Conservation (phyloP, 164 flowering plant genomes). For the Stephania cephalantha region DNA sequence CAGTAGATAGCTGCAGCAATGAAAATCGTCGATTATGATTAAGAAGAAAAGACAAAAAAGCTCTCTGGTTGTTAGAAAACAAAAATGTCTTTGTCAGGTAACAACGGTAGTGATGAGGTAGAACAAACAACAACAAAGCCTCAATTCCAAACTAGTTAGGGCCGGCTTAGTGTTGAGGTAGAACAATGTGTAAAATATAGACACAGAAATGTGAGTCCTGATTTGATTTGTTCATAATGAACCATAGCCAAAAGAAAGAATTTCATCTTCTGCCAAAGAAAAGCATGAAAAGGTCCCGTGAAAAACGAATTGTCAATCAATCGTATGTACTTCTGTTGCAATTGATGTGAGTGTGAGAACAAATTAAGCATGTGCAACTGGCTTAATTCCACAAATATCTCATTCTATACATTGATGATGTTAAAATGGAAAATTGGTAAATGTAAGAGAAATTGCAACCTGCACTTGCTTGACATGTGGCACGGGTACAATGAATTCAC, state of each 20-base stretch:
- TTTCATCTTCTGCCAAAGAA: too few species aligned
- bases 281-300: too few species aligned
- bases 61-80: neutral
- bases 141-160: neutral
- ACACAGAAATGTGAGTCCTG: neutral
- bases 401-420: neutral
- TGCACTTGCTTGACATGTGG: conserved; percentile 15
- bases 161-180: neutral
- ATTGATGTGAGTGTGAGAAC: neutral
- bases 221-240: neutral
- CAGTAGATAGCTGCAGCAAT: conserved; percentile 64
- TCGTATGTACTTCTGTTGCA: neutral
- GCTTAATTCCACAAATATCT: neutral
- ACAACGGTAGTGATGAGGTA: too few species aligned
- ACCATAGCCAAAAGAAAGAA: neutral
- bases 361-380: neutral
- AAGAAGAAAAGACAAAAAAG: neutral
- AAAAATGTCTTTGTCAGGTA: neutral
- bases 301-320: neutral
- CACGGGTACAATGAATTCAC: conserved; percentile 15
- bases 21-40: neutral
- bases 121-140: too few species aligned
- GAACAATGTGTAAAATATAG: neutral
- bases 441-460: conserved; percentile 1
- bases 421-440: neutral